Evolutionary conservation across 2,329 filamentous ascomycete species (phyloP).

Genomic region (Huntiella moniliformis): DNA sequence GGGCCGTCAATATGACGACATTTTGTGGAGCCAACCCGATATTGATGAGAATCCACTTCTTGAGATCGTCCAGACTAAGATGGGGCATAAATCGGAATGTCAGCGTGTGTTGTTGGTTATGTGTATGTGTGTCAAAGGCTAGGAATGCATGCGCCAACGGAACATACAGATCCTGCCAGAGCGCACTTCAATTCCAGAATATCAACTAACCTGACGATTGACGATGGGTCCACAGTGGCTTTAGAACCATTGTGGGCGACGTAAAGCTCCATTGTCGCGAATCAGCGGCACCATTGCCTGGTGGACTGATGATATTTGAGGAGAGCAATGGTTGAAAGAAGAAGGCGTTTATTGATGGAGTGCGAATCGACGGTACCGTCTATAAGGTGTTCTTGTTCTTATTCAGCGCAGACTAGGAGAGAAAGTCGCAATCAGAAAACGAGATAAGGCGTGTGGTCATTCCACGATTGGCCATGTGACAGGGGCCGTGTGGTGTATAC

Average conservation of each 20-base stretch:
- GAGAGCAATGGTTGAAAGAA: neutral
- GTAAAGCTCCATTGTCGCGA: slow-evolving; percentile 47
- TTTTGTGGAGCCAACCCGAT: slow-evolving; percentile 56
- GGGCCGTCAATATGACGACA: slow-evolving; percentile 72
- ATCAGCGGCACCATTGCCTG: slow-evolving; percentile 10
- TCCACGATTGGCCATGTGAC: too few species aligned
- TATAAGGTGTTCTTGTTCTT: too few species aligned
- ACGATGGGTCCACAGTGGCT: slow-evolving; percentile 57
- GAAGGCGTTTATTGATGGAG: neutral
- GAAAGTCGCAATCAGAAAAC: too few species aligned
- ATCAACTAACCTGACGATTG: slow-evolving; percentile 48
- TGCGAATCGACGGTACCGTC: too few species aligned
- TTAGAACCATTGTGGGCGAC: slow-evolving; percentile 85
- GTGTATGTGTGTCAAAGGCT: neutral
- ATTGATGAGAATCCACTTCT: slow-evolving; percentile 57
- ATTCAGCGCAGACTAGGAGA: too few species aligned
- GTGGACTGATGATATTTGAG: neutral
- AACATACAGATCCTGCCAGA: neutral
- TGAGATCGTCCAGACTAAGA: slow-evolving; percentile 62
- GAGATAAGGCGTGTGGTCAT: too few species aligned
- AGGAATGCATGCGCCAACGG: slow-evolving; percentile 2
- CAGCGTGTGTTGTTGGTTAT: slow-evolving; percentile 1
- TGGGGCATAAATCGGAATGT: slow-evolving; percentile 4
- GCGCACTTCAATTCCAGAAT: neutral
- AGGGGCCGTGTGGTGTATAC: too few species aligned